Base-by-base conservation (phyloP, 129 eudicot species). In the Tagetes erecta region DNA sequence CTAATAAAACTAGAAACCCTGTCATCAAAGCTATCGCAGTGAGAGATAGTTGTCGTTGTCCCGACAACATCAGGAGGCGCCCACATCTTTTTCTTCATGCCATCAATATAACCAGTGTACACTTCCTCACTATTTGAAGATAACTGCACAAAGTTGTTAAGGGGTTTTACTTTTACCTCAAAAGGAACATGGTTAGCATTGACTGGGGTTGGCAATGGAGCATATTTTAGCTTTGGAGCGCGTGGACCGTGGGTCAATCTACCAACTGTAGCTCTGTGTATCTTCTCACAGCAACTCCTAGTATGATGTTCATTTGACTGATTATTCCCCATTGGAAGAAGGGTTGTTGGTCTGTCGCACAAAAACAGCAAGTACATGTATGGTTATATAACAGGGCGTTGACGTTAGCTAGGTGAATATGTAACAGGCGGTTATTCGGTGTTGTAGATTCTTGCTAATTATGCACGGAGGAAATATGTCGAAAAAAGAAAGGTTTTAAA, bases 1-100 rank as follows among this genome's bases (percentile, higher is more conserved):
- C 50, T 71, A 10, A 86, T 84, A 64, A 67, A 88, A 57, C 76
- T 68, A 1, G 86, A 70, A 34, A 88, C 84, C 67, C 7, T 13
- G 3, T 56, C 62, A 27, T 56, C 14, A 10, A 56, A 30, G 13
- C 37, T 56, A 56, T 30, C 37, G 4, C 1, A 0, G 11, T 7
- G 13, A 51, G 57, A 51, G 57, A 51, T 12, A 5, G n/a, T 51
- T 6, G 57, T 51, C 57, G 27, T 20, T 20, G 5, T 6, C 3
- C 10, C 6, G 13, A 3, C 68, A 38, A 64, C 46, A 38, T 64
- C 46, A 38, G 68, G 12, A 31, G 42, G 44, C 38, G 68, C 45
- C 12, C 68, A n/a, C 68, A 38, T 38, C 46, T 64, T 64, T n/a
- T 64, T 64, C 47, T 64, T 64, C 68, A 38, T 12, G 68, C 34